Evolutionary conservation across 305 asterid species (phyloP).

Genomic region (Plantago rigida): DNA sequence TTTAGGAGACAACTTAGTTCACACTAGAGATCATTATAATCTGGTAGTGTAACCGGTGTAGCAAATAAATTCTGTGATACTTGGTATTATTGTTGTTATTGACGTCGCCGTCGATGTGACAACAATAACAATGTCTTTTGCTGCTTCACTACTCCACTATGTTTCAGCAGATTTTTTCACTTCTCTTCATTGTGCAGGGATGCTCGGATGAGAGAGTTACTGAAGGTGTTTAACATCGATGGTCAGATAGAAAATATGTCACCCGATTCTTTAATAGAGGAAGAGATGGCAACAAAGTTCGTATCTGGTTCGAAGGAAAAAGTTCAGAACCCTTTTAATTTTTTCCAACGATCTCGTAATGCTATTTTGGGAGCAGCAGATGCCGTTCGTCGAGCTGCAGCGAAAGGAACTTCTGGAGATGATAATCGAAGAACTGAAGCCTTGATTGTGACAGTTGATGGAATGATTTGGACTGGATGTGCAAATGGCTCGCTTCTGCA

Average conservation of each 20-base stretch:
- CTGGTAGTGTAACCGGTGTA: neutral
- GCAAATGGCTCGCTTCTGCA: slow-evolving; percentile 77
- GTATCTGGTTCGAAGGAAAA: too few species aligned
- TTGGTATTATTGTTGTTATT: too few species aligned
- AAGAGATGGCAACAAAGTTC: slow-evolving; percentile 29
- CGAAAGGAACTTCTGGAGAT: slow-evolving; percentile 71
- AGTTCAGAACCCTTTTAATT: slow-evolving; percentile 43
- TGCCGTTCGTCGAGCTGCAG: slow-evolving; percentile 90
- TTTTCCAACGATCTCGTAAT: slow-evolving; percentile 95
- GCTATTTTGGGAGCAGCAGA: slow-evolving; percentile 96
- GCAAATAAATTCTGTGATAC: neutral
- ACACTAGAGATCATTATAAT: slow-evolving; percentile 1
- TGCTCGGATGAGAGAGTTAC: slow-evolving; percentile 70
- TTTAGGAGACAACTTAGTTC: neutral
- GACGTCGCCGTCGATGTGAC: too few species aligned
- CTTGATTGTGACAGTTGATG: slow-evolving; percentile 50
- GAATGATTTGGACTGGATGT: slow-evolving; percentile 87
- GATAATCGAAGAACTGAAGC: slow-evolving; percentile 83
- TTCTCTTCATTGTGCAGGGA: slow-evolving; percentile 50
- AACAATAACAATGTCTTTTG: slow-evolving; percentile 2
- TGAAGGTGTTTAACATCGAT: slow-evolving; percentile 70
- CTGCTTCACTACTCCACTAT: neutral
- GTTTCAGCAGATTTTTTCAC: slow-evolving; percentile 18
- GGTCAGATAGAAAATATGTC: slow-evolving; percentile 75
- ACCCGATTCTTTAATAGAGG: slow-evolving; percentile 54